Base-by-base conservation (phyloP, 441 rosid genomes). In the Raphanus hybrid region DNA sequence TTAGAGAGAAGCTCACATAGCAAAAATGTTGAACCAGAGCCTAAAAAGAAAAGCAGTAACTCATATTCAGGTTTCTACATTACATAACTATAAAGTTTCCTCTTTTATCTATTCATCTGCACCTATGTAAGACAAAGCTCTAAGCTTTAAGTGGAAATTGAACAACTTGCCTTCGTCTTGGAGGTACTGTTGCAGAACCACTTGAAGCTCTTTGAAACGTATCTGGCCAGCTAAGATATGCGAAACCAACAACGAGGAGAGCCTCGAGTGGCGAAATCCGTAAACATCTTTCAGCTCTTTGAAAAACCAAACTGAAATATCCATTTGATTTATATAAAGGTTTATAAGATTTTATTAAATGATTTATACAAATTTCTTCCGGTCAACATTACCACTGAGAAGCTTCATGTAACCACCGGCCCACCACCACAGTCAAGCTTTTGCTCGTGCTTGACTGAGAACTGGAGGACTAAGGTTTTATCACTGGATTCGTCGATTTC, bases 401-500 rank as follows among this genome's bases (percentile, higher is more conserved):
- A 3, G 34, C 34, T 29, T 29, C 34, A 29, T 29, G 34, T 29
- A 29, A 4, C 34, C 34, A 29, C 34, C 34, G 5, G 4, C 34
- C 99, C 99, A 81, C 99, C 98, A 82, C 99, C 98, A 82, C 98
- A 94, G 80, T 95, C 99, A 75, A 95, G 98, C 83, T 94, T 91
- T 82, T 94, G 99, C 81, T 94, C 99, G 65, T 91, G 97, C 91
- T 92, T 94, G 77, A 92, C 96, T 7, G 91, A 86, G 81, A 91
- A 91, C 61, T 92, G 98, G 87, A 92, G 91, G 75, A 95, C 98
- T n/a, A 95, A 76, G 3, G 94, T 91, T 78, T 29, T 29, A 4
- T 29, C 34, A 29, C 34, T 5, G 34, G 34, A 29, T 29, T 29
- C 34, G 4, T 29, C 34, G 23, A 20, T 20, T 20, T 20, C 23